Evolutionary conservation across 2,329 filamentous ascomycete genomes (phyloP).

Genomic region (Curvularia sp.): DNA sequence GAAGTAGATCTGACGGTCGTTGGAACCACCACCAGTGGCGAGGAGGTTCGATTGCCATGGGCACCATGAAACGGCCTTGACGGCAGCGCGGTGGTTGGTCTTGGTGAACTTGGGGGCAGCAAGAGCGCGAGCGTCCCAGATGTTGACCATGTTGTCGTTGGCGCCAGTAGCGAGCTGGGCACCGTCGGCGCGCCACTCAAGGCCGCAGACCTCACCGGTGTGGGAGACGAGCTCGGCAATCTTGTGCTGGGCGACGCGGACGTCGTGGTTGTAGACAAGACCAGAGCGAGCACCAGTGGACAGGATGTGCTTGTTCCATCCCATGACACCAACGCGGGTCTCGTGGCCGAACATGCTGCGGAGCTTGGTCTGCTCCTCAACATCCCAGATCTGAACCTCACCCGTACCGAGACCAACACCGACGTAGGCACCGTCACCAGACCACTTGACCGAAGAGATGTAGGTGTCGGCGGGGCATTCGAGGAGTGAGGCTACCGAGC

Average conservation of each 20-base stretch:
- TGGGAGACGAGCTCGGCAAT: constrained; percentile 95
- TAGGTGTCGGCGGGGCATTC: constrained; percentile 92
- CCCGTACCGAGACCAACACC: constrained; percentile 92
- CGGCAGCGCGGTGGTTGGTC: constrained; percentile 98
- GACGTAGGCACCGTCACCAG: constrained; percentile 94
- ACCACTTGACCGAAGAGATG: constrained; percentile 98
- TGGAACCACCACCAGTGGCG: constrained; percentile 92
- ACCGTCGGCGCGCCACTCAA: constrained; percentile 97
- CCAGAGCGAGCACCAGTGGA: constrained; percentile 95
- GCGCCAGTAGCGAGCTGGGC: constrained; percentile 96
- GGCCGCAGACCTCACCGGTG: constrained; percentile 95
- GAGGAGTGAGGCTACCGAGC: constrained; percentile 84
- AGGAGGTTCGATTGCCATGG: constrained; percentile 98
- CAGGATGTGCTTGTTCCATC: constrained; percentile 98
- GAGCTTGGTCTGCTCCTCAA: constrained; percentile 91
- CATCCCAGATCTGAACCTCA: constrained; percentile 99
- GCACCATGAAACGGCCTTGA: constrained; percentile 98
- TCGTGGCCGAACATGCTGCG: constrained; percentile 99
- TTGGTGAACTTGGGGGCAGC: constrained; percentile 98
- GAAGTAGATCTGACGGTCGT: constrained; percentile 99
- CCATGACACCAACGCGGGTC: constrained; percentile 93
- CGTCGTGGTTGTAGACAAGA: constrained; percentile 97
- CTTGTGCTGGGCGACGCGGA: constrained; percentile 97
- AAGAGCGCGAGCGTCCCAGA: constrained; percentile 96
- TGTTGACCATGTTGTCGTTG: constrained; percentile 98